These are phyloP conservation scores for Emmonsiellopsis sp. DNA, from an alignment of 2,329 filamentous ascomycete genomes.

Conservation along the genomic window DNA sequence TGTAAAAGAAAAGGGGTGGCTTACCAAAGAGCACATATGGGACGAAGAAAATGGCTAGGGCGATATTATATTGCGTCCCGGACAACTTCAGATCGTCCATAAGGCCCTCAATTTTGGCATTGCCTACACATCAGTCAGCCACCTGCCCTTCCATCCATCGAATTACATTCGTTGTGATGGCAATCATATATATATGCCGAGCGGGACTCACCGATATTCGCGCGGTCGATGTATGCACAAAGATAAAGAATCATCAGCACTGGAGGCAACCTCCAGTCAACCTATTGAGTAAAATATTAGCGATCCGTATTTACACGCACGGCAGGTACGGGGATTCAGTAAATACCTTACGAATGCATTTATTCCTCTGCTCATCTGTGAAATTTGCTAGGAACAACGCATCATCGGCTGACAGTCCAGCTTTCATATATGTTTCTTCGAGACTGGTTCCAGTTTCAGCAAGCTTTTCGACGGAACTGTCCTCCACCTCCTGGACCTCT, in stretches of 20 bases:
- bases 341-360: conserved; percentile 21
- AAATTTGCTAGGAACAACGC: conserved; percentile 24
- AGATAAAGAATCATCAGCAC: conserved; percentile 7
- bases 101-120: conserved; percentile 53
- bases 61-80: conserved; percentile 59
- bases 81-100: conserved; percentile 54
- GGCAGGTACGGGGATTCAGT: conserved; percentile 13
- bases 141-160: not conserved
- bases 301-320: not conserved
- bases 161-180: not conserved
- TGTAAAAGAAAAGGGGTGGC: conserved; percentile 57
- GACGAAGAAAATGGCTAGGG: conserved; percentile 77
- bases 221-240: conserved; percentile 9
- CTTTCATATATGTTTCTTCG: conserved; percentile 6
- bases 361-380: conserved; percentile 21
- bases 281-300: not conserved
- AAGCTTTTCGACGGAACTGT: conserved; percentile 2
- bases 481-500: conserved; percentile 1
- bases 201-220: conserved; percentile 6
- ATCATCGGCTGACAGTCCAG: conserved; percentile 18
- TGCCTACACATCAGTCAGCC: conserved; percentile 66
- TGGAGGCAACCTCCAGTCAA: conserved; percentile 7
- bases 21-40: conserved; percentile 71
- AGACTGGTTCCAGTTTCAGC: conserved; percentile 3
- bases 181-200: too few relatives aligned